Base-by-base conservation (phyloP, 73 alveolate species). In the Stentor roeselii region DNA sequence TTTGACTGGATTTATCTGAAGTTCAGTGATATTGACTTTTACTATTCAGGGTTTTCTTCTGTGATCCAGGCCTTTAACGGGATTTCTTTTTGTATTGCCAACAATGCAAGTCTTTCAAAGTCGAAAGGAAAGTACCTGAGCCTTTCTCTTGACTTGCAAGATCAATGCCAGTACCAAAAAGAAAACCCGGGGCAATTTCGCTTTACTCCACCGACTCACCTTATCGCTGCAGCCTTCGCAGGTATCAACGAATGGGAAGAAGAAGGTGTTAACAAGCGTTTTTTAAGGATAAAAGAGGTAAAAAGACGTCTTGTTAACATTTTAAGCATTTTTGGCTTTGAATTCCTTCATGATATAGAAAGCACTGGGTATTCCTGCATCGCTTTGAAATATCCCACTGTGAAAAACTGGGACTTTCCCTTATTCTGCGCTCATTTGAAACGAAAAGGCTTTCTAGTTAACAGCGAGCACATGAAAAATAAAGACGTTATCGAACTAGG, bases 171-270 rank as follows among this genome's bases (percentile, higher is more conserved):
- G 60, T 75, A 89, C 50, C 82, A 77, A 30, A 60, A 83, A 59
- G 39, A 75, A 42, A 88, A 89, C 36, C 78, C 82, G 4, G 82
- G 83, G 32, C 75, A 90, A 84, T 90, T 88, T 60, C 88, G 95
- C 75, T 89, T 89, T 78, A 90, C 94, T 1, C 94, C 95, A 21
- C 95, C 94, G 2, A 90, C 94, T 3, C 95, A 90, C 60, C 92
- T 84, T 15, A 67, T 89, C 39, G 84, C 82, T 41, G 90, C 93
- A 27, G 75, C 84, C 31, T 61, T 84, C 60, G 83, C 59, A n/a
- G 95, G 91, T n/a, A 61, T 90, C 3, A 50, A 76, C 21, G 95
- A 90, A 76, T 75, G 59, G 67, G 86, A 88, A 35, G 86, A 89
- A 42, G 86, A 84, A 74, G 91, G 94, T 6, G 21, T 50, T 50